Percentiles rank a stretch among this genome's conserved stretches.
phyloP scores from a whole-genome alignment of 768 basidiomycete species.

The Auricularia cornea region DNA sequence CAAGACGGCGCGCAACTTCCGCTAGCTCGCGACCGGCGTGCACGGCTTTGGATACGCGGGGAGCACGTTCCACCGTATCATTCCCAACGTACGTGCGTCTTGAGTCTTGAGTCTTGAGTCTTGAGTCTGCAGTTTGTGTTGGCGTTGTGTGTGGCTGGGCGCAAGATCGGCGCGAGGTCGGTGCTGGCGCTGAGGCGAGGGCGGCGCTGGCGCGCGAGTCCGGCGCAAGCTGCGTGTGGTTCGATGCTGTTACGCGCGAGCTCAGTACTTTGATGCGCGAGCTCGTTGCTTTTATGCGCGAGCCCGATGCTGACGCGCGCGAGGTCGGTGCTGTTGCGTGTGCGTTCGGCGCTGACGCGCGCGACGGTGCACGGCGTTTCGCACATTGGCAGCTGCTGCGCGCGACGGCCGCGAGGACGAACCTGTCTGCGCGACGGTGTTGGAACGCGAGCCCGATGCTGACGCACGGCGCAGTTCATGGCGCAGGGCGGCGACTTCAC shows the following conservation, averaged over 20 bases:
- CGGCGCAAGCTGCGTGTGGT: too few species aligned
- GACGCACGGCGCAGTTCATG: constrained; percentile 18
- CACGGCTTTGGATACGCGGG: constrained; percentile 66
- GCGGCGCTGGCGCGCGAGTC: too few species aligned
- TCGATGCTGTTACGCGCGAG: too few species aligned
- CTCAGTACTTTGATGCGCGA: too few species aligned
- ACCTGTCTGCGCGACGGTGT: too few species aligned
- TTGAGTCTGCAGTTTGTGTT: not conserved
- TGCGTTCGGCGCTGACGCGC: not conserved
- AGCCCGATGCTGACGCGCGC: constrained; percentile 24
- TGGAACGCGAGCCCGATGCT: too few species aligned
- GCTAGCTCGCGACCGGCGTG: constrained; percentile 62
- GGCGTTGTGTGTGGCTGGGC: constrained; percentile 13
- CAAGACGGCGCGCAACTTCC: constrained; percentile 72
- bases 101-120: not conserved
- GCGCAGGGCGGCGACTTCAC: constrained; percentile 30
- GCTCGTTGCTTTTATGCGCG: constrained; percentile 33
- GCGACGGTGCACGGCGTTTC: too few species aligned
- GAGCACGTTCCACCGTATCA: constrained; percentile 56
- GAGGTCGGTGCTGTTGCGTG: not conserved
- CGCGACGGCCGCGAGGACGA: too few species aligned
- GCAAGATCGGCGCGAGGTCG: too few species aligned
- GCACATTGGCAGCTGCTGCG: too few species aligned
- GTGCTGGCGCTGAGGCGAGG: too few species aligned
- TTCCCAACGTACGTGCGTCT: constrained; percentile 25